Base-by-base conservation (phyloP, 2,329 filamentous ascomycete genomes). In the Cordyceps sp. region DNA sequence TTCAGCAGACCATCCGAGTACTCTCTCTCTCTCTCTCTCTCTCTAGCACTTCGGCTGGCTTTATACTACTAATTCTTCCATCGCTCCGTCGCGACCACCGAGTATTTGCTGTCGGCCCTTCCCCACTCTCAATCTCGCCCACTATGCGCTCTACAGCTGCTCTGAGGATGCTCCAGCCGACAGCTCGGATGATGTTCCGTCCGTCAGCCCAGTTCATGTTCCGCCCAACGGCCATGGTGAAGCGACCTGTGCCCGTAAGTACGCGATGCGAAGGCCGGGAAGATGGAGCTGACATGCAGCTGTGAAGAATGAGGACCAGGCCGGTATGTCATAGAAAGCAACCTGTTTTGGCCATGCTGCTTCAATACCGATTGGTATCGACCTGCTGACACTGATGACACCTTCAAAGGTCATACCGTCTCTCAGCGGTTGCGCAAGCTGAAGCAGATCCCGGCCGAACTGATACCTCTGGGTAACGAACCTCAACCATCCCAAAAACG, bases 381-480 rank as follows among this genome's bases (percentile, higher is more conserved):
- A n/a, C n/a, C n/a, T n/a, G n/a, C n/a, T n/a, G n/a, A n/a, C n/a
- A n/a, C n/a, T n/a, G n/a, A n/a, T n/a, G n/a, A n/a, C n/a, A n/a
- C n/a, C n/a, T n/a, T n/a, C n/a, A 32, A 42, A 98, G 90, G 84
- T 55, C 90, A 96, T 66, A 94, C 88, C 49, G 75, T 96, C 60
- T 93, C 88, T 44, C 90, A 96, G 68, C 83, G 88, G 56, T 69
- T 98, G 49, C 81, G 86, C 56, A 78, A 75, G 55, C 69, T 94
- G 52, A 86, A 80, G 71, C 76, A 77, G 62, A 79, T 96, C 53
- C 90, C 90, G 45, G 75, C 84, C 46, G 90, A 98, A 70, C 70
- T 98, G 71, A 74, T 86, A 47, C 90, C 90, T 52, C 78, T 98
- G 48, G 86, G 86, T 93, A 77, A 58, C 30, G 36, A 25, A 20